Percentiles rank a stretch among this genome's conserved stretches.
phyloP scores from a whole-genome alignment of 2,329 filamentous ascomycete genomes.

The Canariomyces notabilis region DNA sequence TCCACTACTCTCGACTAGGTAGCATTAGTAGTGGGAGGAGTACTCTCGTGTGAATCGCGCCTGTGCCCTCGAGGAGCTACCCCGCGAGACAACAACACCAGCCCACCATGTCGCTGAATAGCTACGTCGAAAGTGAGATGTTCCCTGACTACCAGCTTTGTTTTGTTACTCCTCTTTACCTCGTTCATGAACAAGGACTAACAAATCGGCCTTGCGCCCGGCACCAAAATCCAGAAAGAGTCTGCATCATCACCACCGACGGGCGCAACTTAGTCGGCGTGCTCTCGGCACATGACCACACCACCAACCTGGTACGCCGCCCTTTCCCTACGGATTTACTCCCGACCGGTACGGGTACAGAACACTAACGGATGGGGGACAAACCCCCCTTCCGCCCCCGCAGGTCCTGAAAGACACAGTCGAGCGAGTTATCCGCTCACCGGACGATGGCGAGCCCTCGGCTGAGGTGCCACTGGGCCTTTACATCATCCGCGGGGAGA shows the following conservation, averaged over 20 bases:
- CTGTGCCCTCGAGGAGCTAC: background rate
- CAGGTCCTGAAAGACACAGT: conserved; percentile 75
- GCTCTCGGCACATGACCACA: conserved; percentile 80
- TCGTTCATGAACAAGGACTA: no score
- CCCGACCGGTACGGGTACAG: background rate
- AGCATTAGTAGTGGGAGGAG: no score
- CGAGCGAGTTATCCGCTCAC: conserved; percentile 84
- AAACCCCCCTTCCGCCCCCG: background rate
- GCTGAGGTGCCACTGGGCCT: conserved; percentile 78
- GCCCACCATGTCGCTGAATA: conserved; percentile 26
- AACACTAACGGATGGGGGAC: no score
- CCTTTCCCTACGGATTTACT: background rate
- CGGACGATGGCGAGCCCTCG: conserved; percentile 77
- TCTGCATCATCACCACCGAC: conserved; percentile 86
- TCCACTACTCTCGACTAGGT: background rate
- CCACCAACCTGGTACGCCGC: conserved; percentile 72
- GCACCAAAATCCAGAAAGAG: conserved; percentile 62
- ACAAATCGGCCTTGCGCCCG: no score
- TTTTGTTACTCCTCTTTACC: background rate
- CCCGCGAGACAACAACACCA: background rate
- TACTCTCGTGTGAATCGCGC: no score
- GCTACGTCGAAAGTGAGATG: conserved; percentile 32
- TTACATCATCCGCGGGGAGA: conserved; percentile 90
- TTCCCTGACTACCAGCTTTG: no score
- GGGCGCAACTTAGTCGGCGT: conserved; percentile 81